phyloP scores from a whole-genome alignment of 441 rosid species.

The Erodium moschatum region DNA sequence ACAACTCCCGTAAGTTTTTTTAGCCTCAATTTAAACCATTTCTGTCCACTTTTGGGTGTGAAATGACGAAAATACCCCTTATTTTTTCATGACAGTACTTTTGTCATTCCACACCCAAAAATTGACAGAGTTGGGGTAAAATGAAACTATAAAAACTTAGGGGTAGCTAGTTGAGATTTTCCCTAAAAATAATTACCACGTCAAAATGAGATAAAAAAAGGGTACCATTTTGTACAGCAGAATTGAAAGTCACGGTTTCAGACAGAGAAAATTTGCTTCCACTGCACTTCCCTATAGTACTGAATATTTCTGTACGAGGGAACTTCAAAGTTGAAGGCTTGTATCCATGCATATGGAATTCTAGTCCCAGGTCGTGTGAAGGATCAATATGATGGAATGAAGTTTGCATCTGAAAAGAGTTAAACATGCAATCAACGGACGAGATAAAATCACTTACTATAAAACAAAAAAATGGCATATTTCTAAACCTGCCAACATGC shows the following conservation, averaged over 20 bases:
- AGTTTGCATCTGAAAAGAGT: constrained; percentile 48
- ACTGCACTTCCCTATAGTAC: constrained; percentile 54
- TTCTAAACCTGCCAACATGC: not conserved
- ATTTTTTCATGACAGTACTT: too few relatives aligned
- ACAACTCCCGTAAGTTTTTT: too few relatives aligned
- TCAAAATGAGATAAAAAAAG: constrained; percentile 9
- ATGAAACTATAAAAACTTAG: too few relatives aligned
- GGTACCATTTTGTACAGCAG: constrained; percentile 46
- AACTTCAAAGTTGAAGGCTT: constrained; percentile 56
- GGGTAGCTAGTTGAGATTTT: too few relatives aligned
- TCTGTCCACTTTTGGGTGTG: too few relatives aligned
- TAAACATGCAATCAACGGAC: constrained; percentile 13
- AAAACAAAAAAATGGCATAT: not conserved
- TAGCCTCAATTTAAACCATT: too few relatives aligned
- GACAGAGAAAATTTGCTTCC: constrained; percentile 60
- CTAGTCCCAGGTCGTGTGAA: constrained; percentile 71
- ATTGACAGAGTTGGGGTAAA: too few relatives aligned
- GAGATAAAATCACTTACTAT: constrained; percentile 15
- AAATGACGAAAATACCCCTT: too few relatives aligned
- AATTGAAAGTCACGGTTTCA: constrained; percentile 55
- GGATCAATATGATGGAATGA: constrained; percentile 82
- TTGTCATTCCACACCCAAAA: too few relatives aligned
- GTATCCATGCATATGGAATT: constrained; percentile 56
- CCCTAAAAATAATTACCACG: not conserved
- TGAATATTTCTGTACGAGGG: constrained; percentile 68